Conservation (phyloP, 2,329 filamentous ascomycete species). For the Colletotrichum siamense region DNA sequence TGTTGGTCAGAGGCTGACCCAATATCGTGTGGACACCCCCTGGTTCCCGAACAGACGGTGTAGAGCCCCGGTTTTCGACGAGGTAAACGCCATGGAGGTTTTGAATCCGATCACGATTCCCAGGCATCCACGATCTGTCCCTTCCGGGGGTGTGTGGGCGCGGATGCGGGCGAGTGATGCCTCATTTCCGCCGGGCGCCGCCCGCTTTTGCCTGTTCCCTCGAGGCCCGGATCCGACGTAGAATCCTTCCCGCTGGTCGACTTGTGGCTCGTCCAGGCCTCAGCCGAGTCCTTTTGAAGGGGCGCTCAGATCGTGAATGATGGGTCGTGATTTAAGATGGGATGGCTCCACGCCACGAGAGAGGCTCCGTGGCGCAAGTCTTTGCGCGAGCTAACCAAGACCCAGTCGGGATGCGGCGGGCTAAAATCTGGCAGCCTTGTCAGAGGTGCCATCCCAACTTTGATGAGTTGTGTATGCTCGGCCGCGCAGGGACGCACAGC, state of each 20-base stretch:
- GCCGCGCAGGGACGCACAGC: not conserved
- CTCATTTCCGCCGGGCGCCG: not conserved
- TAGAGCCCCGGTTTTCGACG: not conserved
- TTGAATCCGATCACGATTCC: not conserved
- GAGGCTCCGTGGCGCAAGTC: not conserved
- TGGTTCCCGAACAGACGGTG: not conserved
- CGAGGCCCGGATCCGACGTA: not conserved
- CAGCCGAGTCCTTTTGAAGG: not conserved
- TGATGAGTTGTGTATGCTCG: not conserved
- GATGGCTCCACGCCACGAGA: not conserved
- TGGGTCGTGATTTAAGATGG: not conserved
- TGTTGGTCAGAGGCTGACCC: not conserved
- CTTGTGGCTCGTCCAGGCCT: not conserved
- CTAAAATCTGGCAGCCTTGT: conserved; percentile 9
- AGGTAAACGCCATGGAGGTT: conserved; percentile 12
- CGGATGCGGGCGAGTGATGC: not conserved
- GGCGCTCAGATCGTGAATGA: not conserved
- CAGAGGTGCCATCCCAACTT: conserved; percentile 16
- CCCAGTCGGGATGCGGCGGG: not conserved
- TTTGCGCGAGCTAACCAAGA: not conserved
- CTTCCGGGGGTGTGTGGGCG: not conserved
- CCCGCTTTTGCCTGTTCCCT: not conserved
- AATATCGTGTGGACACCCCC: not conserved
- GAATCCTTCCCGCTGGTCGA: not conserved
- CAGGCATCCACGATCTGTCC: not conserved